Evolutionary conservation across 352 stramenopile species (phyloP).

Genomic region (Phytophthora sp.): DNA sequence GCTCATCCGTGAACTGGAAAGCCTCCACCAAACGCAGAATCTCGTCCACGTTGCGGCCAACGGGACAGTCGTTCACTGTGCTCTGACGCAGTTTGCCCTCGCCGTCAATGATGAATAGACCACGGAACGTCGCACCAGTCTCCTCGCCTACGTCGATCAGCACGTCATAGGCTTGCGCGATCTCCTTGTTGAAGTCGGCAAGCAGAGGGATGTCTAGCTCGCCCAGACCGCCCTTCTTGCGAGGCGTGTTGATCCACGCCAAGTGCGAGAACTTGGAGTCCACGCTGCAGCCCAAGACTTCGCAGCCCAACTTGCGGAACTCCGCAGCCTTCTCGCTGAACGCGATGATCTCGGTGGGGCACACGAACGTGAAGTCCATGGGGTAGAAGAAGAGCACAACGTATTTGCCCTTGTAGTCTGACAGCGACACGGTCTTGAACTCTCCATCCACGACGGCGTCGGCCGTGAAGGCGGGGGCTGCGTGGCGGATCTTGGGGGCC

Average conservation of each 20-base stretch:
- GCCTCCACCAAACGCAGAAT: slow-evolving; percentile 88
- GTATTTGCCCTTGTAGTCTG: slow-evolving; percentile 90
- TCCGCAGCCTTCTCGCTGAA: slow-evolving; percentile 81
- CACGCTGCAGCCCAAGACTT: slow-evolving; percentile 79
- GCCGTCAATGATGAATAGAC: slow-evolving; percentile 91
- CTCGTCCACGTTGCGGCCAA: slow-evolving; percentile 91
- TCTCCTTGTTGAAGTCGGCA: slow-evolving; percentile 87
- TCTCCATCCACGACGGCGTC: slow-evolving; percentile 80
- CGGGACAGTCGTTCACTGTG: slow-evolving; percentile 88
- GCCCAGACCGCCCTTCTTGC: slow-evolving; percentile 90
- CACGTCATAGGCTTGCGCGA: slow-evolving; percentile 82
- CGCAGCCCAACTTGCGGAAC: slow-evolving; percentile 72
- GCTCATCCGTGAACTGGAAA: slow-evolving; percentile 91
- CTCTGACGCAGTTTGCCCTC: slow-evolving; percentile 82
- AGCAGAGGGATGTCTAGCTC: slow-evolving; percentile 91
- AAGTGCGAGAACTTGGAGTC: slow-evolving; percentile 91
- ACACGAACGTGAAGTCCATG: slow-evolving; percentile 92
- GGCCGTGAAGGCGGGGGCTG: slow-evolving; percentile 74
- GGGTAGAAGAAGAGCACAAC: slow-evolving; percentile 94
- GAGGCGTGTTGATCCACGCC: slow-evolving; percentile 87
- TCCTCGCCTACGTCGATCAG: slow-evolving; percentile 67
- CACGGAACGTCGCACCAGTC: slow-evolving; percentile 76
- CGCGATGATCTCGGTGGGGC: slow-evolving; percentile 89
- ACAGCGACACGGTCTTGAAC: slow-evolving; percentile 83
- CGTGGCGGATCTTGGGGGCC: slow-evolving; percentile 66